These are phyloP conservation scores for Lanmaoa pseudosensibilis DNA, from an alignment of 768 basidiomycete genomes.

Conservation along the genomic window DNA sequence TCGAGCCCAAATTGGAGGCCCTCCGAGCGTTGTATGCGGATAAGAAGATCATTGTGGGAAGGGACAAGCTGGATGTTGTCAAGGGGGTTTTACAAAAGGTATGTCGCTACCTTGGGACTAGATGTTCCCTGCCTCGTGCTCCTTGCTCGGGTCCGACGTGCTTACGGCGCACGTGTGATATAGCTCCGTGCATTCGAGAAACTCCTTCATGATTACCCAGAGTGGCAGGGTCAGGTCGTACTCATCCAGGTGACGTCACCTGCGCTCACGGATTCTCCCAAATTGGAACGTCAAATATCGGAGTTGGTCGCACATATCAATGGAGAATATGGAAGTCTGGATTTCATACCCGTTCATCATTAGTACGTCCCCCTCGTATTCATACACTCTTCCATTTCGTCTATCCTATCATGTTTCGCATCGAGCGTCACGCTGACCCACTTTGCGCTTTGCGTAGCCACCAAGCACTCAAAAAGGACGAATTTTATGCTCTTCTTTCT, in stretches of 20 bases:
- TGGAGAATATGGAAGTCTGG: slow-evolving; percentile 89
- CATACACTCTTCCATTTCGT: not conserved
- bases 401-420: not conserved
- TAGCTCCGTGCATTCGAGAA: slow-evolving; percentile 95
- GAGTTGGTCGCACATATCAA: slow-evolving; percentile 95
- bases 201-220: slow-evolving; percentile 87
- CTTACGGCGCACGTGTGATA: not conserved
- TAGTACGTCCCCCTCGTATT: slow-evolving; percentile 61
- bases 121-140: no score
- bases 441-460: slow-evolving; percentile 54
- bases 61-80: slow-evolving; percentile 98
- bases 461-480: slow-evolving; percentile 95
- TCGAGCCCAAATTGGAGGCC: slow-evolving; percentile 87
- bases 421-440: not conserved
- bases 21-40: slow-evolving; percentile 84
- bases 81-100: slow-evolving; percentile 98
- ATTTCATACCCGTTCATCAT: slow-evolving; percentile 97
- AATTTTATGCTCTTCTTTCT: slow-evolving; percentile 92
- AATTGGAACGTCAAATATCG: slow-evolving; percentile 89
- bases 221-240: slow-evolving; percentile 91
- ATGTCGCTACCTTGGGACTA: not conserved
- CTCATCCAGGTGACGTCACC: slow-evolving; percentile 88
- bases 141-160: not conserved
- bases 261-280: slow-evolving; percentile 86
- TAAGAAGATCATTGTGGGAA: slow-evolving; percentile 97